These are phyloP conservation scores for Alternaria consortialis DNA, from an alignment of 2,329 filamentous ascomycete genomes.

Conservation along the genomic window DNA sequence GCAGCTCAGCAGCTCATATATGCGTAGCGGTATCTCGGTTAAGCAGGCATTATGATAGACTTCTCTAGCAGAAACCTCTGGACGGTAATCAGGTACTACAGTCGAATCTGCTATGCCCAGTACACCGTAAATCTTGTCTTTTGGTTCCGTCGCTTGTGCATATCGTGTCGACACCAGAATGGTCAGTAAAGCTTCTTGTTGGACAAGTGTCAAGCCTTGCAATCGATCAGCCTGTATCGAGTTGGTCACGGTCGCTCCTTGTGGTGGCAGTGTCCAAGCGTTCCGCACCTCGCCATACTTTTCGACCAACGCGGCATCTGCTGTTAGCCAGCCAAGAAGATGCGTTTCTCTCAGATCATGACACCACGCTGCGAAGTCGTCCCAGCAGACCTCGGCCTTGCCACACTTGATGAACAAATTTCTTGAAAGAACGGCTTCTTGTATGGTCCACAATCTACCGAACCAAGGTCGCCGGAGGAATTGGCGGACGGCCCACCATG, in stretches of 20 bases:
- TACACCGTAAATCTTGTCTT: constrained; percentile 40
- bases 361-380: constrained; percentile 34
- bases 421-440: constrained; percentile 33
- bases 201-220: neutral
- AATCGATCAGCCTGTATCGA: constrained; percentile 24
- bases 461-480: constrained; percentile 33
- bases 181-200: constrained; percentile 16
- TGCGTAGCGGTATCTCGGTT: constrained; percentile 10
- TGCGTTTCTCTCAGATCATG: constrained; percentile 18
- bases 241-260: constrained; percentile 17
- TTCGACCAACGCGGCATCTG: constrained; percentile 8
- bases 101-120: constrained; percentile 25
- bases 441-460: constrained; percentile 36
- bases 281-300: neutral
- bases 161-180: constrained; percentile 33
- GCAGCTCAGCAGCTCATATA: constrained; percentile 30
- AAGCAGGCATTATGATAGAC: constrained; percentile 32
- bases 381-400: constrained; percentile 25
- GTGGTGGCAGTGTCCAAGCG: neutral
- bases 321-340: constrained; percentile 19
- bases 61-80: constrained; percentile 17
- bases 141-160: constrained; percentile 30
- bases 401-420: constrained; percentile 30
- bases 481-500: constrained; percentile 27
- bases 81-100: constrained; percentile 27